These are phyloP conservation scores for Phytophthora melonis DNA, from an alignment of 352 stramenopile species.

Conservation along the genomic window DNA sequence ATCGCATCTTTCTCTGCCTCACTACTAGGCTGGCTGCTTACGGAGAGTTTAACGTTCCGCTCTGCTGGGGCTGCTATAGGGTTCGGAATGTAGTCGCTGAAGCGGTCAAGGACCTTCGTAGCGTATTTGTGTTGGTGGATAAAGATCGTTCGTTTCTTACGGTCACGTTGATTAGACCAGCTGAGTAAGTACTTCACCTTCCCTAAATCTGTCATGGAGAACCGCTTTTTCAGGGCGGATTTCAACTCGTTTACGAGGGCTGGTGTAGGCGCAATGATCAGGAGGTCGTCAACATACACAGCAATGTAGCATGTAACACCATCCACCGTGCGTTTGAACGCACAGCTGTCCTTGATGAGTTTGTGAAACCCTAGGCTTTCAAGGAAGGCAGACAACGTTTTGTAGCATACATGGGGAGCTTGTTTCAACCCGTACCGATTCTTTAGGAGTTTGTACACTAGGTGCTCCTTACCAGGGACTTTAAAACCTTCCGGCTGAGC, in stretches of 20 bases:
- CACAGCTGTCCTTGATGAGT: too few species aligned
- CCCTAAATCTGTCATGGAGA: slow-evolving; percentile 32
- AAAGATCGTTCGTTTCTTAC: slow-evolving; percentile 30
- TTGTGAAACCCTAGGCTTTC: slow-evolving; percentile 12
- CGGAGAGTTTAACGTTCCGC: slow-evolving; percentile 19
- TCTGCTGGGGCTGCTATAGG: slow-evolving; percentile 20
- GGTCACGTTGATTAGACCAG: slow-evolving; percentile 20
- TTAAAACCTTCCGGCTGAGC: slow-evolving; percentile 19
- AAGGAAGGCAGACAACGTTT: slow-evolving; percentile 18
- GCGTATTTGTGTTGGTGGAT: slow-evolving; percentile 31
- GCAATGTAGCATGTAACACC: slow-evolving; percentile 23
- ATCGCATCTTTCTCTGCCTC: slow-evolving; percentile 18
- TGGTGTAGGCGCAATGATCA: slow-evolving; percentile 19
- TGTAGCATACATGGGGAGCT: slow-evolving; percentile 16
- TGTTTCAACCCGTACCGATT: slow-evolving; percentile 31
- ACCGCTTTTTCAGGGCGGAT: slow-evolving; percentile 11
- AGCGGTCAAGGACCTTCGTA: slow-evolving; percentile 32
- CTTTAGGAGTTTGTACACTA: slow-evolving; percentile 26
- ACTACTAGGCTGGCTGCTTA: slow-evolving; percentile 10
- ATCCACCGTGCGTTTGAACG: background rate
- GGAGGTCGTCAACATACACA: slow-evolving; percentile 23
- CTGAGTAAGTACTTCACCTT: slow-evolving; percentile 25
- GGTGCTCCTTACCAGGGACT: slow-evolving; percentile 12
- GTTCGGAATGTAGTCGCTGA: slow-evolving; percentile 22
- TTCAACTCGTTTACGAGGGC: slow-evolving; percentile 12